Conservation (phyloP, 1,284 basidiomycete genomes). For the Tilletia indica region DNA sequence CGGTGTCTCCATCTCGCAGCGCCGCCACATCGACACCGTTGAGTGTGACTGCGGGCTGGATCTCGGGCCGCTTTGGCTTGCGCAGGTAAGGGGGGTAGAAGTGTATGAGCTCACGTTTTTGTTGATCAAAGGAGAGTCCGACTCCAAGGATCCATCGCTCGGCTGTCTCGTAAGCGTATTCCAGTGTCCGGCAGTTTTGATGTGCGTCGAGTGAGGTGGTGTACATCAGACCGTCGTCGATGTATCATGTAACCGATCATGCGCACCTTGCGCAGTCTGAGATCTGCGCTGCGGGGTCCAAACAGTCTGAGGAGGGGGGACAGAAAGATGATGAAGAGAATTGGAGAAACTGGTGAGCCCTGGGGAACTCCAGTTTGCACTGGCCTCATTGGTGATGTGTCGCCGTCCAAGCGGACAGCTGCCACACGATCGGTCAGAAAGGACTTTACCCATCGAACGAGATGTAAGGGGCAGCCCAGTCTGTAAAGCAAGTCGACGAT, state of each 20-base stretch:
- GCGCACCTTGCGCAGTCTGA: neutral
- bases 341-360: neutral
- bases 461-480: no score
- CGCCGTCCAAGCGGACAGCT: neutral
- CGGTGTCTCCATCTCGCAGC: neutral
- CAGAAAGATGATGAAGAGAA: neutral
- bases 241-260: neutral
- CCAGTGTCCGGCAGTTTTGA: neutral
- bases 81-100: neutral
- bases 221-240: neutral
- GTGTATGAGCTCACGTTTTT: neutral
- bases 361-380: neutral
- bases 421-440: no score
- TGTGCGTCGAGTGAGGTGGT: neutral
- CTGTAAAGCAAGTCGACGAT: no score
- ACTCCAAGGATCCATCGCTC: neutral
- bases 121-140: neutral
- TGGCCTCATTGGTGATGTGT: neutral
- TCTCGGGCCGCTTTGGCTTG: neutral
- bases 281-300: no score
- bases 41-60: neutral
- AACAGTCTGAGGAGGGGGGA: neutral
- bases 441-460: no score
- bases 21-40: neutral
- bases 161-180: neutral